These are phyloP conservation scores for Umbelopsis sp. DNA, from an alignment of 371 early-diverging fungal species.

Conservation along the genomic window DNA sequence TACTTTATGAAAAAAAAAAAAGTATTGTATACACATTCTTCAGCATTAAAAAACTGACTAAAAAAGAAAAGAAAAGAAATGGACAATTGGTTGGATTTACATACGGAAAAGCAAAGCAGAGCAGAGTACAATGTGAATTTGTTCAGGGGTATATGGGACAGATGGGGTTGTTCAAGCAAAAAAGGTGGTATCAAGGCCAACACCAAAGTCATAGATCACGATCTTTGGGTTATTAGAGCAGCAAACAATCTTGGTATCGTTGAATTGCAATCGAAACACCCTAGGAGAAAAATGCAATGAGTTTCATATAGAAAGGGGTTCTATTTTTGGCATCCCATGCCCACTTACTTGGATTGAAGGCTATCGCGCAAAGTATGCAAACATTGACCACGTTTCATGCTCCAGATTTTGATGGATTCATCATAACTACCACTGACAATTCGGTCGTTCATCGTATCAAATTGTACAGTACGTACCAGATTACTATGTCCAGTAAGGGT, in stretches of 20 bases:
- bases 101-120: neutral
- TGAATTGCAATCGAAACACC: constrained; percentile 87
- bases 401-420: constrained; percentile 86
- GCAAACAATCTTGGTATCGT: constrained; percentile 77
- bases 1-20: neutral
- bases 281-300: constrained; percentile 46
- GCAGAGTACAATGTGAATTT: neutral
- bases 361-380: constrained; percentile 58
- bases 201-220: constrained; percentile 80
- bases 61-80: neutral
- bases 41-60: neutral
- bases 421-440: constrained; percentile 87
- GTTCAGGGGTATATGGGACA: neutral
- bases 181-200: constrained; percentile 67
- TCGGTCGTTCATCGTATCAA: constrained; percentile 43
- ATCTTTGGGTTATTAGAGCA: constrained; percentile 84
- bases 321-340: too few relatives aligned
- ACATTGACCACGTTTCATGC: constrained; percentile 58
- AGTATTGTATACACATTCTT: constrained; percentile 16
- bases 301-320: neutral
- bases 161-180: constrained; percentile 21
- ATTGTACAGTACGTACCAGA: constrained; percentile 77
- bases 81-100: neutral
- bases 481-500: constrained; percentile 78
- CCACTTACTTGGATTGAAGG: constrained; percentile 65